Conservation (phyloP, 2,329 filamentous ascomycete species). For the Elsinoe necatrix region DNA sequence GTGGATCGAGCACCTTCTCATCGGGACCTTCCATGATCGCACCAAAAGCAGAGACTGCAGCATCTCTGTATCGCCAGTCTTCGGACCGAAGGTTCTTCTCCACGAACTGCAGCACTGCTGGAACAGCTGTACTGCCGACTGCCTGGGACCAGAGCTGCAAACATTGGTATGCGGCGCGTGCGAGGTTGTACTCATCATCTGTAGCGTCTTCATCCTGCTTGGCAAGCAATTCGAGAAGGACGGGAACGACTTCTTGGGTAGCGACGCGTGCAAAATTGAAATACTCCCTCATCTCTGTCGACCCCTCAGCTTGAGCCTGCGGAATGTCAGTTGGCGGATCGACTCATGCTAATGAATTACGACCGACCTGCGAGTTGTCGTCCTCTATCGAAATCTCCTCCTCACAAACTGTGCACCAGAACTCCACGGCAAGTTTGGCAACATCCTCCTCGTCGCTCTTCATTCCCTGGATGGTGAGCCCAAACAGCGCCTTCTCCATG, state of each 20-base stretch:
- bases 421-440: constrained; percentile 94
- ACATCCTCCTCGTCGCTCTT: constrained; percentile 97
- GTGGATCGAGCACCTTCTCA: constrained; percentile 79
- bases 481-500: constrained; percentile 99
- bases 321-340: neutral
- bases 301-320: constrained; percentile 54
- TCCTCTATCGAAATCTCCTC: constrained; percentile 98
- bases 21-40: constrained; percentile 99
- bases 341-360: neutral
- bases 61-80: constrained; percentile 92
- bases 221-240: constrained; percentile 77
- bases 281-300: constrained; percentile 78
- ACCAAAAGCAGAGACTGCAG: constrained; percentile 92
- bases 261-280: constrained; percentile 95
- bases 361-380: constrained; percentile 68
- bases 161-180: constrained; percentile 91
- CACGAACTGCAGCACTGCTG: constrained; percentile 80
- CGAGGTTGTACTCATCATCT: constrained; percentile 96
- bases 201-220: constrained; percentile 96
- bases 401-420: constrained; percentile 99
- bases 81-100: constrained; percentile 82
- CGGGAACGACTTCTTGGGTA: constrained; percentile 86
- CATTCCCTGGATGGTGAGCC: constrained; percentile 95
- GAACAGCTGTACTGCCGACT: constrained; percentile 74
- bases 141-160: constrained; percentile 91